A percentile compares a stretch with the other conserved stretches of the same genome.
Conservation (phyloP, 2,329 filamentous ascomycete species). For the Fusarium pseudocircinatum region DNA sequence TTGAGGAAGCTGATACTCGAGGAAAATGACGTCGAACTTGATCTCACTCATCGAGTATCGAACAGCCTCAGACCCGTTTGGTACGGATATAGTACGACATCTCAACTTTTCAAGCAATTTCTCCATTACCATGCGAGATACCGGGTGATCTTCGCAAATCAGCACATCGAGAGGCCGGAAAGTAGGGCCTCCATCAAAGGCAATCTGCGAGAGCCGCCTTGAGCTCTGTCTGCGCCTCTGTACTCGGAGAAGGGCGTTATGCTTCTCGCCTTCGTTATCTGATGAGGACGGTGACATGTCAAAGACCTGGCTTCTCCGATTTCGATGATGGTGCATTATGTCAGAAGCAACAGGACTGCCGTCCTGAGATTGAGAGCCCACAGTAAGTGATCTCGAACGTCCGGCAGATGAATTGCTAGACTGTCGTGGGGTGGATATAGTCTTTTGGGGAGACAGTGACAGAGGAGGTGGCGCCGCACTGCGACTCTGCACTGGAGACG, state of each 20-base stretch:
- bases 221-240: conserved; percentile 95
- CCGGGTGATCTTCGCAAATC: conserved; percentile 97
- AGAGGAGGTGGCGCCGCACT: conserved; percentile 59
- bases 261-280: conserved; percentile 94
- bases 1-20: conserved; percentile 94
- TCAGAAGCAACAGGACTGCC: conserved; percentile 78
- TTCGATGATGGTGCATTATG: conserved; percentile 80
- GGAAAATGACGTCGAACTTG: conserved; percentile 98
- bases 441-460: conserved; percentile 71
- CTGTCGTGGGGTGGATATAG: conserved; percentile 68
- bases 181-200: conserved; percentile 80
- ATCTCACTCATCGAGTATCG: conserved; percentile 96
- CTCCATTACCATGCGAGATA: conserved; percentile 98
- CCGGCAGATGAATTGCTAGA: conserved; percentile 69
- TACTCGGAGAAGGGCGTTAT: conserved; percentile 89
- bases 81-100: conserved; percentile 91
- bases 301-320: conserved; percentile 92
- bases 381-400: conserved; percentile 86
- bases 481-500: conserved; percentile 68
- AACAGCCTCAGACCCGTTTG: conserved; percentile 90
- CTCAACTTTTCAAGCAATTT: conserved; percentile 94
- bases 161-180: conserved; percentile 94
- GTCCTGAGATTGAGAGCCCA: conserved; percentile 95
- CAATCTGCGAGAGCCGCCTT: conserved; percentile 91
- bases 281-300: conserved; percentile 98